Evolutionary conservation across 129 eudicot species (phyloP), one percentile per base, ranked within the genome.

Genomic region (Flaveria linearis): DNA sequence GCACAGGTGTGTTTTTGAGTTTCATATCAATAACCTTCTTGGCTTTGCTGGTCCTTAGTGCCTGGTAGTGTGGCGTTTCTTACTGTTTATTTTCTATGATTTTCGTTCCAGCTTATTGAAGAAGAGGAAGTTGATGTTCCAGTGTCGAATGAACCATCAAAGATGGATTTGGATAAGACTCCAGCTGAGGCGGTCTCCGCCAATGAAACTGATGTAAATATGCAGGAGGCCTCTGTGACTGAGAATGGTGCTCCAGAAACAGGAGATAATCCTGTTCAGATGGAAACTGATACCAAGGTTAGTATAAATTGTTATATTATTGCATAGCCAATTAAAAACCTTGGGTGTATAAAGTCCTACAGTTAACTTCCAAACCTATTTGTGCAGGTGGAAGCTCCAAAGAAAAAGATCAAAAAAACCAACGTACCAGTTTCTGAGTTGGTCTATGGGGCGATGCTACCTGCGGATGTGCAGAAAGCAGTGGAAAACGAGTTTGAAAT

Each of bases 401-500:
- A 93, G 96, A 94, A 87, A 71, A 94, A 91, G 84, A 92, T 91
- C 16, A 94, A 88, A 67, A 91, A 91, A 72, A 79, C 88, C 11
- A 84, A 61, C 77, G 78, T 94, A 51, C 86, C 92, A 45, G 85
- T 94, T 47, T 45, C 87, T 2, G 98, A 94, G 82, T 17, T 84
- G 62, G 90, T 94, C 28, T 77, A 84, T 70, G 97, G 97, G 25
- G 96, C 76, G 71, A 65, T 91, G 85, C 71, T 78, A 25, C 81
- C 90, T 73, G 89, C 81, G 47, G 97, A 94, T 79, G 81, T 94
- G 82, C 93, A 94, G 69, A 89, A 86, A 85, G 98, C 98, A 75
- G 85, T 83, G 23, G 97, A 94, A 73, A 89, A 91, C 61, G 98
- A 94, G 58, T 91, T 84, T 86, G 97, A 94, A 83, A 91, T 94